phyloP scores from a whole-genome alignment of 805 yeast genomes.

The Saccharomycopsis amapae region DNA sequence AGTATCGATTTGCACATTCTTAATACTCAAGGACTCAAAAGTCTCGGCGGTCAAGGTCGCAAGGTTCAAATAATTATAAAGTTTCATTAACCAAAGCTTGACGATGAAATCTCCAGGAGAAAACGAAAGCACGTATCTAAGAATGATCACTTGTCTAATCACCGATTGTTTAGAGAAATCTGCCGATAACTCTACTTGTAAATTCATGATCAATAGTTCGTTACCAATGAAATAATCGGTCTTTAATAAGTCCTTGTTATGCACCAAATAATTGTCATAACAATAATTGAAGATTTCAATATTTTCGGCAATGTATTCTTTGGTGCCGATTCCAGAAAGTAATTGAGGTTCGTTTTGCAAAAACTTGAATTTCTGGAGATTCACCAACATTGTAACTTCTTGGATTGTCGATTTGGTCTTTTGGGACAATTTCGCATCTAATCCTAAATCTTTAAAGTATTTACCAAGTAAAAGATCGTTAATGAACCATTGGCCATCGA shows the following conservation, averaged over 20 bases:
- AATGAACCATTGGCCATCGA: conserved; percentile 9
- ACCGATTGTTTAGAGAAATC: conserved; percentile 24
- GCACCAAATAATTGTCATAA: conserved; percentile 31
- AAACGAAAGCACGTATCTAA: conserved; percentile 2
- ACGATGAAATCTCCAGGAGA: conserved; percentile 18
- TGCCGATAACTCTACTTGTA: conserved; percentile 31
- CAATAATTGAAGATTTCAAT: conserved; percentile 33
- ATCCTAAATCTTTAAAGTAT: not conserved
- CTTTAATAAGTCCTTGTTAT: conserved; percentile 28
- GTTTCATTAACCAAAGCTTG: conserved; percentile 19
- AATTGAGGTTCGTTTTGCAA: conserved; percentile 16
- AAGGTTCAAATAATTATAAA: conserved; percentile 16
- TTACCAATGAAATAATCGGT: conserved; percentile 64
- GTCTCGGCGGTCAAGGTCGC: not conserved
- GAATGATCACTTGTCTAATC: conserved; percentile 8
- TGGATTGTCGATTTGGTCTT: conserved; percentile 25
- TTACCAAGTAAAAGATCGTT: conserved; percentile 4
- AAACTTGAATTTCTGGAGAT: conserved; percentile 44
- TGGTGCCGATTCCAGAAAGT: no score
- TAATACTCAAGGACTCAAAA: conserved; percentile 10
- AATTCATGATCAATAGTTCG: conserved; percentile 54
- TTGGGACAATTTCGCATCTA: conserved; percentile 22
- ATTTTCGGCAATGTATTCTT: conserved; percentile 28
- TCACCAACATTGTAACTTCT: conserved; percentile 30
- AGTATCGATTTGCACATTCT: conserved; percentile 20